A percentile compares a stretch with the other conserved stretches of the same genome.
phyloP scores from a whole-genome alignment of 2,329 filamentous ascomycete species.

The Lachnellula cervina region DNA sequence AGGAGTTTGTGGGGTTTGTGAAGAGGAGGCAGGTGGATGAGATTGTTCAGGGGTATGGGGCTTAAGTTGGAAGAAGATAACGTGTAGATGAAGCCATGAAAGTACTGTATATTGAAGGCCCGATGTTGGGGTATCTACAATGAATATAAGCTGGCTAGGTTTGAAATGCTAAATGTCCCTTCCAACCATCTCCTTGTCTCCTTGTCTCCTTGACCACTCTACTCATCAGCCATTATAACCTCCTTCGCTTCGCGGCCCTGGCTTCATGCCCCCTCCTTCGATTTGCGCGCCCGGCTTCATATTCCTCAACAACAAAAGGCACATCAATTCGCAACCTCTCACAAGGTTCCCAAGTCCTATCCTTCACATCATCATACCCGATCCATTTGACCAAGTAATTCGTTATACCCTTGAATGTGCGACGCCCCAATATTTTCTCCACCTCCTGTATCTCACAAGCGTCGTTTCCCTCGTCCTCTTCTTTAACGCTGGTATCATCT shows the following conservation, averaged over 20 bases:
- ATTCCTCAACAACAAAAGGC: constrained; percentile 10
- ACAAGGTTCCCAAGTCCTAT: constrained; percentile 21
- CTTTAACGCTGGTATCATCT: not conserved
- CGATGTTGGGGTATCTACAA: not conserved
- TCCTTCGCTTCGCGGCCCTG: not conserved
- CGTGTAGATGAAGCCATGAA: not conserved
- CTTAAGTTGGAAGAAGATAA: not conserved
- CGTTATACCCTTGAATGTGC: constrained; percentile 7
- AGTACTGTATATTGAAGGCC: not conserved
- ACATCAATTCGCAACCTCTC: constrained; percentile 13
- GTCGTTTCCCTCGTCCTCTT: not conserved
- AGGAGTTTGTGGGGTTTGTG: constrained; percentile 34
- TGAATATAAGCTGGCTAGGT: not conserved
- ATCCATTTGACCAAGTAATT: constrained; percentile 20
- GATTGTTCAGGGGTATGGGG: constrained; percentile 26
- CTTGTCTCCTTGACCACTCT: not conserved
- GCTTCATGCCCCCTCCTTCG: constrained; percentile 2
- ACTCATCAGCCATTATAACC: too few relatives aligned
- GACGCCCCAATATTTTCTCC: constrained; percentile 15
- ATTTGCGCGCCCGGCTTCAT: not conserved
- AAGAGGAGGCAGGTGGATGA: constrained; percentile 27
- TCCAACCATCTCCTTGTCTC: not conserved
- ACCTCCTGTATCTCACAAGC: constrained; percentile 4
- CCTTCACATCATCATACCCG: constrained; percentile 12
- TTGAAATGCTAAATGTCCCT: too few relatives aligned